These are phyloP conservation scores for Candida boidinii DNA, from an alignment of 805 yeast species.

Conservation along the genomic window DNA sequence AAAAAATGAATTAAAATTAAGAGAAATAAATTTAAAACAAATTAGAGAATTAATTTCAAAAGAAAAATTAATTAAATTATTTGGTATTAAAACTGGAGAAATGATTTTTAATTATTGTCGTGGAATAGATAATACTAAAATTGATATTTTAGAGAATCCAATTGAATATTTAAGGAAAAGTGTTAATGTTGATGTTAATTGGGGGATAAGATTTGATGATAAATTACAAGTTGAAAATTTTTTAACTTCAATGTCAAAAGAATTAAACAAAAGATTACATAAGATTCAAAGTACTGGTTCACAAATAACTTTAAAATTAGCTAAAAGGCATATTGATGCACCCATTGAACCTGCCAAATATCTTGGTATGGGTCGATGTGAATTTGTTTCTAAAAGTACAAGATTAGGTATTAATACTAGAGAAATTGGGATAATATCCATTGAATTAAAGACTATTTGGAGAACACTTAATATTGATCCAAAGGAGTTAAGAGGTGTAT, in stretches of 20 bases:
- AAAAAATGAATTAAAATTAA: slow-evolving; percentile 25
- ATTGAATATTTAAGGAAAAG: slow-evolving; percentile 56
- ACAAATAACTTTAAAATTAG: slow-evolving; percentile 55
- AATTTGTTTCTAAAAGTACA: slow-evolving; percentile 48
- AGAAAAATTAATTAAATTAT: slow-evolving; percentile 28
- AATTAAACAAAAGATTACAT: slow-evolving; percentile 45
- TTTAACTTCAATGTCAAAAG: slow-evolving; percentile 46
- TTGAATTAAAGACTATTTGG: slow-evolving; percentile 49
- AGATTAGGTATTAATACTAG: slow-evolving; percentile 54
- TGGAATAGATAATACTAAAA: slow-evolving; percentile 60
- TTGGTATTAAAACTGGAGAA: slow-evolving; percentile 67
- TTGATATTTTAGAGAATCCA: slow-evolving; percentile 42
- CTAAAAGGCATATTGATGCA: slow-evolving; percentile 55
- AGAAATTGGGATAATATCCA: slow-evolving; percentile 50
- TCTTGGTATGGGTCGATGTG: slow-evolving; percentile 81
- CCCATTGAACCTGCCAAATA: slow-evolving; percentile 71
- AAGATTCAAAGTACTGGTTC: slow-evolving; percentile 42
- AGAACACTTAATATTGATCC: slow-evolving; percentile 46
- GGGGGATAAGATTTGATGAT: slow-evolving; percentile 74
- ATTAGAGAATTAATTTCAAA: no score
- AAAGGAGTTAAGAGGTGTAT: slow-evolving; percentile 67
- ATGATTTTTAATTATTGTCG: slow-evolving; percentile 51
- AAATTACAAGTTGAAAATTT: slow-evolving; percentile 58
- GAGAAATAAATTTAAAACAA: slow-evolving; percentile 29
- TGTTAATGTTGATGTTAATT: slow-evolving; percentile 81